A percentile compares a stretch with the other conserved stretches of the same genome.
phyloP scores from a whole-genome alignment of 495 filamentous ascomycete species.

The Tuber magnatum region DNA sequence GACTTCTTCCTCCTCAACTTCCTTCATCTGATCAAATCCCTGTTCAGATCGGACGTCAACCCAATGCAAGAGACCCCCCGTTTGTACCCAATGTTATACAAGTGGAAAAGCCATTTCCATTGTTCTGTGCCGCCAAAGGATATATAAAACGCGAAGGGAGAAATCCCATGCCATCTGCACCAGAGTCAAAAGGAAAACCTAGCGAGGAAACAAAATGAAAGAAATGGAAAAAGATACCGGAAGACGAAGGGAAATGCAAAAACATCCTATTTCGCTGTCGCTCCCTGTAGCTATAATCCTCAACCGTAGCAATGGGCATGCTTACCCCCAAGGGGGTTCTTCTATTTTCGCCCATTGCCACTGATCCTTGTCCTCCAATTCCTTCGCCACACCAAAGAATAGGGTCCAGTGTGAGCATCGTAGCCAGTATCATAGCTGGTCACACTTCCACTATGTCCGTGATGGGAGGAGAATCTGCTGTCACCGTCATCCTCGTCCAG shows the following conservation, averaged over 20 bases:
- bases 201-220: too few species aligned
- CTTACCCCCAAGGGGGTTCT: constrained; percentile 14
- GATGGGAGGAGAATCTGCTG: constrained; percentile 8
- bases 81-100: too few species aligned
- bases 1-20: too few species aligned
- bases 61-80: too few species aligned
- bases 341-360: constrained; percentile 9
- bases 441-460: constrained; percentile 22
- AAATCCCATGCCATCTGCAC: too few species aligned
- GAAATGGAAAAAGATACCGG: neutral
- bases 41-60: too few species aligned
- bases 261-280: constrained; percentile 4
- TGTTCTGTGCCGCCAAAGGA: too few species aligned
- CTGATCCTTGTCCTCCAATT: constrained; percentile 32
- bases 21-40: too few species aligned
- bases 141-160: too few species aligned
- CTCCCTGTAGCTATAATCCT: constrained; percentile 22
- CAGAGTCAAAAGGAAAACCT: too few species aligned
- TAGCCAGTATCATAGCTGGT: constrained; percentile 4
- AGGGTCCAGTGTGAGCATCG: constrained; percentile 33
- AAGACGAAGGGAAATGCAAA: neutral
- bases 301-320: constrained; percentile 28
- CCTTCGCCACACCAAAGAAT: constrained; percentile 35
- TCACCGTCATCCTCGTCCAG: constrained; percentile 30
- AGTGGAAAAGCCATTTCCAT: too few species aligned